Evolutionary conservation across 345 rosid genomes (phyloP).

Genomic region (Linum tenue): DNA sequence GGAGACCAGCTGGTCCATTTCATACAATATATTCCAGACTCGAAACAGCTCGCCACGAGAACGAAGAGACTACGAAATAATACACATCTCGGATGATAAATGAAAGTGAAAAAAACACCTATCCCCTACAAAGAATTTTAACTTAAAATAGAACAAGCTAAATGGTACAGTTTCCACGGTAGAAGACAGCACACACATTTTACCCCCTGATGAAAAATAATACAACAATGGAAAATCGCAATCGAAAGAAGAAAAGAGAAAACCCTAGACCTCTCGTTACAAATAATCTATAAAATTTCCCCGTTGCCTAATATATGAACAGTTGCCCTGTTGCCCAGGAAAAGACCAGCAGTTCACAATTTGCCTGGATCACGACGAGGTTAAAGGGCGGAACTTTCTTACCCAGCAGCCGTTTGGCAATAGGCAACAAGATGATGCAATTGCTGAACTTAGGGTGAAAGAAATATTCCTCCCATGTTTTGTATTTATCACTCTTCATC

Average conservation of each 20-base stretch:
- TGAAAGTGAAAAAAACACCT: too few relatives aligned
- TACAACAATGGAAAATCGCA: conserved; percentile 7
- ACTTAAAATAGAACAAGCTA: not conserved
- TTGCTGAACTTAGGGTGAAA: not conserved
- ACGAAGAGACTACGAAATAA: conserved; percentile 16
- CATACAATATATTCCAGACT: conserved; percentile 15
- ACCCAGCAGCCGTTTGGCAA: conserved; percentile 13
- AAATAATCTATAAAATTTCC: not conserved
- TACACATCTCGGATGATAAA: conserved; percentile 5
- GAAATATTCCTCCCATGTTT: too few relatives aligned
- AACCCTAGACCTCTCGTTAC: conserved; percentile 5
- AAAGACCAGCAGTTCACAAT: conserved; percentile 4
- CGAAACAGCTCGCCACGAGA: conserved; percentile 14
- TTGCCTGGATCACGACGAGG: conserved; percentile 15
- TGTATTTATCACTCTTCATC: conserved; percentile 18
- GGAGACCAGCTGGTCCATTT: too few relatives aligned
- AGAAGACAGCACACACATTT: conserved; percentile 7
- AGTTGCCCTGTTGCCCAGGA: conserved; percentile 11
- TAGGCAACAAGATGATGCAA: conserved; percentile 38
- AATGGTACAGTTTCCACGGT: conserved; percentile 17
- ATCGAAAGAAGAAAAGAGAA: conserved; percentile 3
- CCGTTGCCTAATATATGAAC: conserved; percentile 7
- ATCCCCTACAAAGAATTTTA: too few relatives aligned
- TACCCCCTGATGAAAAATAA: conserved; percentile 13
- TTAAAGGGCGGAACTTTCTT: conserved; percentile 24